Evolutionary conservation across 2,329 filamentous ascomycete species (phyloP).

Genomic region (Cryphonectria radicalis): DNA sequence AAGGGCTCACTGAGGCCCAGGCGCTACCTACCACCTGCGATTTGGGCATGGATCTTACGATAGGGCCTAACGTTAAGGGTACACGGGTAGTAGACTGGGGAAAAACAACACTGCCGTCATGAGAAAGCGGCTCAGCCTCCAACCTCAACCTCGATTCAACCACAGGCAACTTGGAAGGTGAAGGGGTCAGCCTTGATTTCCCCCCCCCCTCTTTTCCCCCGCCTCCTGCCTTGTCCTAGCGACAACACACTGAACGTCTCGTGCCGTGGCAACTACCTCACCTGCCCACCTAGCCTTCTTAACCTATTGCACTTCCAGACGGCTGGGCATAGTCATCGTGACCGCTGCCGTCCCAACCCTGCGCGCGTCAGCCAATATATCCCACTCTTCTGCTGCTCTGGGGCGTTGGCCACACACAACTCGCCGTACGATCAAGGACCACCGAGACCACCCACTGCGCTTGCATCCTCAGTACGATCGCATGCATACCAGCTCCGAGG

Average conservation of each 20-base stretch:
- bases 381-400: not conserved
- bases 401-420: not conserved
- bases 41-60: not conserved
- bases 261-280: not conserved
- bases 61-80: no score
- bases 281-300: not conserved
- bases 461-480: not conserved
- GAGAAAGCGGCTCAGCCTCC: not conserved
- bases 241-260: not conserved
- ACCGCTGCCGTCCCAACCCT: not conserved
- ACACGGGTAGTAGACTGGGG: not conserved
- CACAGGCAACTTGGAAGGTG: not conserved
- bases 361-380: not conserved
- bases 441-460: not conserved
- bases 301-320: not conserved
- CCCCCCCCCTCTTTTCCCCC: not conserved
- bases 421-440: not conserved
- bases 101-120: conserved; percentile 11
- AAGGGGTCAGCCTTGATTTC: conserved; percentile 3
- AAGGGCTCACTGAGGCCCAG: not conserved
- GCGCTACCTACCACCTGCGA: not conserved
- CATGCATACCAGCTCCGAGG: not conserved
- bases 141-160: not conserved
- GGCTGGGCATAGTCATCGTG: not conserved
- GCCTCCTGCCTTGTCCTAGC: not conserved